Evolutionary conservation across 345 rosid species (phyloP).

Genomic region (Sonneratia caseolaris): DNA sequence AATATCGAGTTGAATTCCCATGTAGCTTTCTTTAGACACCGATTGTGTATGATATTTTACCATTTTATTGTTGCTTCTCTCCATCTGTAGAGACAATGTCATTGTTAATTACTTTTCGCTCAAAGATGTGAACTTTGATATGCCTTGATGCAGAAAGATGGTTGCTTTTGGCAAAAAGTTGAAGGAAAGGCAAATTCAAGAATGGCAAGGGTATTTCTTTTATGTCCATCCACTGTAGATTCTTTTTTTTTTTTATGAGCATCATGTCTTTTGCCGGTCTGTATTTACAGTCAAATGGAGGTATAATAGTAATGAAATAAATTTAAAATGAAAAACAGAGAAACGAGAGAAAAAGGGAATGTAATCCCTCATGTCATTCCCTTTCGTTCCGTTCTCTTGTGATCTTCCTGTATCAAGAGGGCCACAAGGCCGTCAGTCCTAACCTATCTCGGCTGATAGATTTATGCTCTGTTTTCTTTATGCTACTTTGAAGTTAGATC

Average conservation of each 20-base stretch:
- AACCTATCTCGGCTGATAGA: background rate
- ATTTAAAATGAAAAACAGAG: background rate
- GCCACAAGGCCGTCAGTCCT: background rate
- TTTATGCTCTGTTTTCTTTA: background rate
- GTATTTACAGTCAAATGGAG: background rate
- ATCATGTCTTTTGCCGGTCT: background rate
- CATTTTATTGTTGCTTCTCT: background rate
- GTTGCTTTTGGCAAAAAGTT: slow-evolving; percentile 87
- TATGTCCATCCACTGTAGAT: background rate
- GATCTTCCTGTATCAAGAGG: background rate
- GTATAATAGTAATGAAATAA: background rate
- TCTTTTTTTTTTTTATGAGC: background rate
- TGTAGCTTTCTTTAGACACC: background rate
- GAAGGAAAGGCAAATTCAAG: slow-evolving; percentile 75
- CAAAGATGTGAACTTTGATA: background rate
- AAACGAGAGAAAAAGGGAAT: background rate
- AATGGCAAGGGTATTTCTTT: slow-evolving; percentile 67
- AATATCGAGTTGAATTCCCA: background rate
- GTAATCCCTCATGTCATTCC: background rate
- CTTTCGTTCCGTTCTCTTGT: background rate
- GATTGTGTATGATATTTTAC: background rate
- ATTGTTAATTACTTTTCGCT: background rate
- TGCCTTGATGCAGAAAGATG: slow-evolving; percentile 38
- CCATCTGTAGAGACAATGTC: background rate
- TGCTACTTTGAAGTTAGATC: background rate